Evolutionary conservation across 2,329 filamentous ascomycete species (phyloP).

Genomic region (Aspergillus sp.): DNA sequence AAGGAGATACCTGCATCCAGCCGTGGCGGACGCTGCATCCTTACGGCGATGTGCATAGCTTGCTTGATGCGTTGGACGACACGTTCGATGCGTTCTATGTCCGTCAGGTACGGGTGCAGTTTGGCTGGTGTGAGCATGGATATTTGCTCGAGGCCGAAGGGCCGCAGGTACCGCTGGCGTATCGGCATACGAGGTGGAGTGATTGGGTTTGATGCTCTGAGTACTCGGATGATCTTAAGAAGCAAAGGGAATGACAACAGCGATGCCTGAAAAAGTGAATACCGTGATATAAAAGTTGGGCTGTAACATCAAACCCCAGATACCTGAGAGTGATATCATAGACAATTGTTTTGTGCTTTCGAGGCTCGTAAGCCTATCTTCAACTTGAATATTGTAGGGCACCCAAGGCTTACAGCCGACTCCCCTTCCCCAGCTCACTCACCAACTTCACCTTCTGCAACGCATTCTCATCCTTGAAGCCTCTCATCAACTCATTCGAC

Average conservation of each 20-base stretch:
- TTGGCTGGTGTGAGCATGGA: neutral
- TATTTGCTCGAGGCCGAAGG: constrained; percentile 2
- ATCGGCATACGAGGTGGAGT: neutral
- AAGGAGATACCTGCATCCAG: constrained; percentile 33
- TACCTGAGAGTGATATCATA: too few relatives aligned
- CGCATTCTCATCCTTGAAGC: neutral
- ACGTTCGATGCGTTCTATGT: constrained; percentile 8
- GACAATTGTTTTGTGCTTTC: too few relatives aligned
- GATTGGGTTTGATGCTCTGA: neutral
- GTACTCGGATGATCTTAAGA: too few relatives aligned
- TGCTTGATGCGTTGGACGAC: constrained; percentile 2
- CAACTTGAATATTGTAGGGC: too few relatives aligned
- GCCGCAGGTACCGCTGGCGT: neutral
- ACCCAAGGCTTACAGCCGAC: too few relatives aligned
- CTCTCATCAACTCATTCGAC: neutral
- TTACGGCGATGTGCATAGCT: constrained; percentile 5
- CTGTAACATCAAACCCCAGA: too few relatives aligned
- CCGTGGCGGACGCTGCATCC: constrained; percentile 40
- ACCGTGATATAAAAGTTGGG: too few relatives aligned
- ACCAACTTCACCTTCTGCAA: neutral
- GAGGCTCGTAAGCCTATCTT: too few relatives aligned
- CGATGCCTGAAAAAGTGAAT: too few relatives aligned
- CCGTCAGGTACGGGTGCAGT: neutral
- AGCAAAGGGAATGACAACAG: too few relatives aligned
- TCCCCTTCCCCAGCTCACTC: neutral